A percentile compares a stretch with the other conserved stretches of the same genome.
phyloP scores from a whole-genome alignment of 2,329 filamentous ascomycete genomes.

The Bisporella sp. region DNA sequence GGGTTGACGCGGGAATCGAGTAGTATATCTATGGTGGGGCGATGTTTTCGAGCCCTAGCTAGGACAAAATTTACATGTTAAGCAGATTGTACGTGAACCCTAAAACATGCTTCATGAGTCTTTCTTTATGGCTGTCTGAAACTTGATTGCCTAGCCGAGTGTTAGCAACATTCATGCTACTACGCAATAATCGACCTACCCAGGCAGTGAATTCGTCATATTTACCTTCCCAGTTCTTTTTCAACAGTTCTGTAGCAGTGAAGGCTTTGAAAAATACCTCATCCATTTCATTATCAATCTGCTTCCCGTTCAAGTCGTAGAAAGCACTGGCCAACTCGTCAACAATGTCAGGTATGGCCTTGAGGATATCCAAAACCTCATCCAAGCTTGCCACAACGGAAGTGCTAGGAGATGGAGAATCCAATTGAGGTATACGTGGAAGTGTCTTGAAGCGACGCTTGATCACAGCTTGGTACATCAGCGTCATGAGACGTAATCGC shows the following conservation, averaged over 20 bases:
- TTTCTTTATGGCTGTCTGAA: constrained; percentile 23
- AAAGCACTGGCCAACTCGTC: constrained; percentile 66
- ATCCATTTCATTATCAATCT: constrained; percentile 52
- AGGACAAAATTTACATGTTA: too few species aligned
- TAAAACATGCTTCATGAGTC: constrained; percentile 3
- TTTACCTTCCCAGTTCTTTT: constrained; percentile 53
- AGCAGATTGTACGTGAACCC: too few species aligned
- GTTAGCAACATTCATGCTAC: background rate
- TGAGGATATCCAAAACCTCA: constrained; percentile 47
- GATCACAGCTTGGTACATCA: constrained; percentile 62
- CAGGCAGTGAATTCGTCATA: constrained; percentile 75
- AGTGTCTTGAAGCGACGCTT: constrained; percentile 63
- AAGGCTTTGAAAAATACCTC: constrained; percentile 55
- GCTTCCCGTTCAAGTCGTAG: constrained; percentile 57
- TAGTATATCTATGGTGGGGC: too few species aligned
- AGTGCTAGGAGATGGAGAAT: constrained; percentile 23
- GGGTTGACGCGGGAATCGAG: too few species aligned
- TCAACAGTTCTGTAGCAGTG: constrained; percentile 46
- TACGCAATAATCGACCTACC: constrained; percentile 32
- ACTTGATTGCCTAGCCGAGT: constrained; percentile 19
- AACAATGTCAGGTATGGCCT: constrained; percentile 56
- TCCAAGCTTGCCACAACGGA: constrained; percentile 40
- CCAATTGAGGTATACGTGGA: constrained; percentile 35
- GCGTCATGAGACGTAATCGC: constrained; percentile 57
- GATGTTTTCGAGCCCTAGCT: too few species aligned